Percentiles rank a stretch among this genome's conserved stretches.
These are phyloP conservation scores for Verticillium isaacii DNA, from an alignment of 2,329 filamentous ascomycete species.

Conservation along the genomic window DNA sequence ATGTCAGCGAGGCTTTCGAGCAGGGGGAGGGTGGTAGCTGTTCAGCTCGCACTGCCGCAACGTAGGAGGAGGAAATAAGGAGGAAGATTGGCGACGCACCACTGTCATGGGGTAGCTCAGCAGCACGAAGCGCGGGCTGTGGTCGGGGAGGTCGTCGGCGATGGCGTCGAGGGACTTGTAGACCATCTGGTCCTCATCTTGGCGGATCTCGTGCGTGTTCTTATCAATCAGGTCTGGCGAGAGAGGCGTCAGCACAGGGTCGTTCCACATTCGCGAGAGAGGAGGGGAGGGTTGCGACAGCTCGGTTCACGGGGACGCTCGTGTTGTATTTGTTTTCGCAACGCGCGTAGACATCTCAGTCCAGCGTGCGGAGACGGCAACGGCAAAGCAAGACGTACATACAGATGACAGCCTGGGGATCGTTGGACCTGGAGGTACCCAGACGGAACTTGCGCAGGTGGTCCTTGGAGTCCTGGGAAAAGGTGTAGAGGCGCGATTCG, in stretches of 20 bases:
- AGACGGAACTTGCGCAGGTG: slow-evolving; percentile 93
- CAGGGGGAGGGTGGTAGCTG: too few species aligned
- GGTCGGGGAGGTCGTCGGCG: slow-evolving; percentile 85
- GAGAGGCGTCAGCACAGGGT: not conserved
- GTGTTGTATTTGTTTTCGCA: not conserved
- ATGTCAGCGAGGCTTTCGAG: too few species aligned
- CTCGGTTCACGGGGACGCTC: not conserved
- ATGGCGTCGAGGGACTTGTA: slow-evolving; percentile 80
- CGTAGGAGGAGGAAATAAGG: not conserved
- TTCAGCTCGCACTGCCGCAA: not conserved
- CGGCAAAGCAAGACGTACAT: slow-evolving; percentile 40
- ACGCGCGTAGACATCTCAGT: not conserved
- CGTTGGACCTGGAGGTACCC: slow-evolving; percentile 78
- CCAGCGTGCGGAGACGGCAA: not conserved
- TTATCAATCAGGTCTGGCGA: slow-evolving; percentile 82
- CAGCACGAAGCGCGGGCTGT: slow-evolving; percentile 83
- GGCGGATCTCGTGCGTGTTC: slow-evolving; percentile 81
- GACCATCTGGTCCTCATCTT: slow-evolving; percentile 69
- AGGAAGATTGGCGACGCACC: slow-evolving; percentile 41
- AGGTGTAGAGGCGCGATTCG: slow-evolving; percentile 86
- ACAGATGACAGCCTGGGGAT: slow-evolving; percentile 93
- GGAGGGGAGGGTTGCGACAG: not conserved
- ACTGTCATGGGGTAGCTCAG: slow-evolving; percentile 87
- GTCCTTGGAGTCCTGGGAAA: slow-evolving; percentile 84
- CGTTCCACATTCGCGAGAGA: too few species aligned